A percentile compares a stretch with the other conserved stretches of the same genome.
Evolutionary conservation across 306 rosid species (phyloP).

Genomic region (Styphnolobium japonicum): DNA sequence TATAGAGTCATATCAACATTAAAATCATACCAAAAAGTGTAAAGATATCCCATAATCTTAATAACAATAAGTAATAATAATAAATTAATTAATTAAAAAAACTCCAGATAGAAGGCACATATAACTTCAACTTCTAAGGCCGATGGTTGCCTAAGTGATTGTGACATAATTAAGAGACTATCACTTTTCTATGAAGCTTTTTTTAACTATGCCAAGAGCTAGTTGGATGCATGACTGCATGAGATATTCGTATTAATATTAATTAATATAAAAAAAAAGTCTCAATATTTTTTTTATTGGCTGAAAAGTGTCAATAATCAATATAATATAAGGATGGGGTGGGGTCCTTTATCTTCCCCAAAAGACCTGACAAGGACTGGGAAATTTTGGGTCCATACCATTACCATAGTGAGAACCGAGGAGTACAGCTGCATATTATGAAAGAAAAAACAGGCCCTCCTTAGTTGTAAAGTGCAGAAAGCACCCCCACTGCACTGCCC

Average conservation of each 20-base stretch:
- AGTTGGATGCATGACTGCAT: not conserved
- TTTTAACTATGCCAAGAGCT: not conserved
- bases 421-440: not conserved
- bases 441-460: not conserved
- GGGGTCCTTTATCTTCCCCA: not conserved
- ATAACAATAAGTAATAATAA: no score
- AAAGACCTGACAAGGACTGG: not conserved
- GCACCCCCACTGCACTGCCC: not conserved
- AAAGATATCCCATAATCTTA: no score
- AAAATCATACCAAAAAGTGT: no score
- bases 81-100: no score
- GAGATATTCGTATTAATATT: not conserved
- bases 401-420: not conserved
- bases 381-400: not conserved
- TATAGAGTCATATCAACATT: no score
- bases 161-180: no score
- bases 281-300: not conserved
- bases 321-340: not conserved
- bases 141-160: no score
- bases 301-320: not conserved
- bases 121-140: no score
- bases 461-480: conserved; percentile 13
- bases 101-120: no score
- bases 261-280: not conserved
- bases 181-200: no score